Conservation (phyloP, 208 protist genomes). For the Tritrichomonas musculus region DNA sequence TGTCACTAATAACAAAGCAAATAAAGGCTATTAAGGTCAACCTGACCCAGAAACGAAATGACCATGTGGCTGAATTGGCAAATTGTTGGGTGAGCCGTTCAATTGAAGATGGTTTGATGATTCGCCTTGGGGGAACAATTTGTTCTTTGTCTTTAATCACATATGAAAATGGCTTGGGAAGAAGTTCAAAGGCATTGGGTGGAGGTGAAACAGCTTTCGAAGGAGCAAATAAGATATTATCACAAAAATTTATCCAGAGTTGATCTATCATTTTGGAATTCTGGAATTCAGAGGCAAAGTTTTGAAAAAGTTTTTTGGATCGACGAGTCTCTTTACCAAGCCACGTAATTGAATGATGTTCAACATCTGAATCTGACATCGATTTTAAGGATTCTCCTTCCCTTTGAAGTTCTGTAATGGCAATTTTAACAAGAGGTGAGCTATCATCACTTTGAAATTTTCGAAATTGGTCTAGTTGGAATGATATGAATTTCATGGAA, state of each 20-base stretch:
- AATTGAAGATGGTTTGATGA: background rate
- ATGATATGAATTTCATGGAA: background rate
- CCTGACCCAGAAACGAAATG: background rate
- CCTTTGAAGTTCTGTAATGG: background rate
- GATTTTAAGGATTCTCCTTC: background rate
- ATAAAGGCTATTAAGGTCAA: background rate
- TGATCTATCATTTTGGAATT: background rate
- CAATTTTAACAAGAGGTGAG: background rate
- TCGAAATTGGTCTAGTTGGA: background rate
- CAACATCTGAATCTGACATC: background rate
- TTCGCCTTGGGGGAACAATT: background rate
- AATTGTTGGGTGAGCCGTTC: background rate
- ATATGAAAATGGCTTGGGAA: background rate
- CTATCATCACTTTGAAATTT: background rate
- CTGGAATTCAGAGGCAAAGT: background rate
- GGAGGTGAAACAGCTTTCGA: background rate
- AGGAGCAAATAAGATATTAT: background rate
- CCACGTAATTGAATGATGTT: background rate
- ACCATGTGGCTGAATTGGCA: background rate
- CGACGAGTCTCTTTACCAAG: background rate
- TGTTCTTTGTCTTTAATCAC: background rate
- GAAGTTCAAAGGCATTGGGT: background rate
- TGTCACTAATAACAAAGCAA: background rate
- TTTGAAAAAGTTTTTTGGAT: background rate
- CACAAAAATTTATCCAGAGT: background rate